Base-by-base conservation (phyloP, 1,284 basidiomycete species). In the Fomes fomentarius region DNA sequence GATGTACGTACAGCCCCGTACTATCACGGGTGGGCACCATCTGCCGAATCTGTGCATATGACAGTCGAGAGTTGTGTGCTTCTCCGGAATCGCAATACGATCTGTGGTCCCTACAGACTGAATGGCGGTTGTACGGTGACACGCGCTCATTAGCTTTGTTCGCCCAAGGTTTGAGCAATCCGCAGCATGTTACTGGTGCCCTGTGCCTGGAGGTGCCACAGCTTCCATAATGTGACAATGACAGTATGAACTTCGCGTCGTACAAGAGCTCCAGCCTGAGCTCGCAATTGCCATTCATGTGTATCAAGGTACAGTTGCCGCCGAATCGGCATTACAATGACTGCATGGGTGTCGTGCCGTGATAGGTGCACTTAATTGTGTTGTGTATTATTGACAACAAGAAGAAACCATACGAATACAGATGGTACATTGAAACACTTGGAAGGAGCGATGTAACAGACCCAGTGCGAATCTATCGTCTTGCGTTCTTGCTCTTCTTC, bases 401-500 rank as follows among this genome's bases (percentile, higher is more conserved):
- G n/a, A n/a, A n/a, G n/a, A n/a, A n/a, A n/a, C n/a, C n/a, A n/a
- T n/a, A n/a, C n/a, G n/a, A n/a, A n/a, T n/a, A n/a, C n/a, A n/a
- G n/a, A n/a, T n/a, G n/a, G n/a, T n/a, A n/a, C n/a, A n/a, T n/a
- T n/a, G n/a, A n/a, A n/a, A n/a, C n/a, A n/a, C n/a, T n/a, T n/a
- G n/a, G n/a, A n/a, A n/a, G n/a, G n/a, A n/a, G n/a, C n/a, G n/a
- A n/a, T n/a, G n/a, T n/a, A n/a, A n/a, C n/a, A 30, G 12, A 30
- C 28, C 22, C 21, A 9, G 37, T 14, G 17, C 30, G 6, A 1
- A 24, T 15, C 34, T 35, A 56, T 24, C 52, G 58, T 21, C 50
- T 47, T 19, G 58, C 52, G 8, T 40, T 37, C 52, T 62, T 62
- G 7, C 48, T 41, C 55, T 62, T 62, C 39, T 41, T 48, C 56